Conservation (phyloP, 176 grass and related monocot species). For the Lolium multiflorum region DNA sequence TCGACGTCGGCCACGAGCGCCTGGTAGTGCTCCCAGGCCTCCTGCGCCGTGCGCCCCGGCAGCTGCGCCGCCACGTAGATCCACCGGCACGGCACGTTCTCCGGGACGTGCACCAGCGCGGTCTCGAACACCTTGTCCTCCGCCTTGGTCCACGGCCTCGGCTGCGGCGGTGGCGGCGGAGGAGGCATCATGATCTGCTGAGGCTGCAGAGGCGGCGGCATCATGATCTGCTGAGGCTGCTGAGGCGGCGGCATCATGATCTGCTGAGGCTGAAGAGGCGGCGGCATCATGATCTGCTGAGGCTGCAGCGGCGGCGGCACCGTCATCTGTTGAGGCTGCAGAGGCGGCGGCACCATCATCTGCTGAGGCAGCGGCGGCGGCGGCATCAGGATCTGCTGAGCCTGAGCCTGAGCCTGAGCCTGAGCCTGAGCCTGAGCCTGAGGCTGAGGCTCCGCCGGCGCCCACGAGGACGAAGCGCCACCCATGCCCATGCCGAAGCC, state of each 20-base stretch:
- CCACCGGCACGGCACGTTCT: constrained; percentile 69
- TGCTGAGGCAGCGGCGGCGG: neutral
- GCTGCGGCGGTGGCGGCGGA: neutral
- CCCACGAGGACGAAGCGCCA: constrained; percentile 10
- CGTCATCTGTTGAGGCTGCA: too few species aligned
- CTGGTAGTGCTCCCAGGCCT: constrained; percentile 73
- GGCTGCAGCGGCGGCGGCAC: too few species aligned
- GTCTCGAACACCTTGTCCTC: constrained; percentile 94
- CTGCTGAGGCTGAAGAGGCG: too few species aligned
- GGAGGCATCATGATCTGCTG: neutral
- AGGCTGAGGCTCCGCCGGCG: neutral
- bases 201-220: neutral
- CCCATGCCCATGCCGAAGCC: constrained; percentile 22
- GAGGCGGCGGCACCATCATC: neutral
- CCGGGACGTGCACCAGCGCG: constrained; percentile 66
- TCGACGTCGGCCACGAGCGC: constrained; percentile 58
- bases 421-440: neutral
- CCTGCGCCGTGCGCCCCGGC: constrained; percentile 53
- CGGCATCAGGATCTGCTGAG: too few species aligned
- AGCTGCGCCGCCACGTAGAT: constrained; percentile 61
- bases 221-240: too few species aligned
- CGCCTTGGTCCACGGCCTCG: constrained; percentile 60
- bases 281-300: too few species aligned
- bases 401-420: neutral
- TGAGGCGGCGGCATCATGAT: too few species aligned